A percentile compares a stretch with the other conserved stretches of the same genome.
Evolutionary conservation across 2,329 filamentous ascomycete genomes (phyloP).

Genomic region (Tolypocladium endophyticum): DNA sequence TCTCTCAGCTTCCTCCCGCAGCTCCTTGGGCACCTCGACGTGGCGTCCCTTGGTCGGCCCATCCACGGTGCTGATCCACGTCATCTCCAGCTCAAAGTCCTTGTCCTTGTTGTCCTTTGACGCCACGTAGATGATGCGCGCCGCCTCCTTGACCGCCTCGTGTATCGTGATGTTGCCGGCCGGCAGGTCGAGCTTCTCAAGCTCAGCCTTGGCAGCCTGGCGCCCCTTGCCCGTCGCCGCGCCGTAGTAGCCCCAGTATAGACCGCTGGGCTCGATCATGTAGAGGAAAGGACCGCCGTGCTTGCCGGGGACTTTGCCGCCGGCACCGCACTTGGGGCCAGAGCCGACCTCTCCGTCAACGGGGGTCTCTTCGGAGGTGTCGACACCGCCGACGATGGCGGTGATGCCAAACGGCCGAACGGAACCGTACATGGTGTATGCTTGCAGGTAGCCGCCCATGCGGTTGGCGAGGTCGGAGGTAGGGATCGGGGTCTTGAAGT

Average conservation of each 20-base stretch:
- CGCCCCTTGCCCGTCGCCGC: slow-evolving; percentile 94
- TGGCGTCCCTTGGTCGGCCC: slow-evolving; percentile 90
- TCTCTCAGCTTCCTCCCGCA: slow-evolving; percentile 85
- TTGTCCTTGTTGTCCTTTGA: slow-evolving; percentile 99
- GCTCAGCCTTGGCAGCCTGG: slow-evolving; percentile 93
- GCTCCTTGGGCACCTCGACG: slow-evolving; percentile 82
- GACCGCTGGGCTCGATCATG: slow-evolving; percentile 96
- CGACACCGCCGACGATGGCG: slow-evolving; percentile 86
- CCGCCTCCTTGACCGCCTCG: slow-evolving; percentile 91
- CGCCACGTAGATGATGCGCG: slow-evolving; percentile 91
- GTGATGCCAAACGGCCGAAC: slow-evolving; percentile 96
- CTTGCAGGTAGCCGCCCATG: slow-evolving; percentile 93
- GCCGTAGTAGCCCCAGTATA: slow-evolving; percentile 99
- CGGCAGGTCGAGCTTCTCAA: slow-evolving; percentile 90
- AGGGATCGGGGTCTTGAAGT: slow-evolving; percentile 91
- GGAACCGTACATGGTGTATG: slow-evolving; percentile 93
- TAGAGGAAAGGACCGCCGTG: slow-evolving; percentile 89
- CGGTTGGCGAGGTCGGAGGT: slow-evolving; percentile 79
- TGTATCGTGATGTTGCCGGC: slow-evolving; percentile 66
- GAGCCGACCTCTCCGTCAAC: slow-evolving; percentile 86
- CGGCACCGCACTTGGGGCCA: slow-evolving; percentile 68
- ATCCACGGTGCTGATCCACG: slow-evolving; percentile 79
- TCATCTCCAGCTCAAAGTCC: slow-evolving; percentile 99
- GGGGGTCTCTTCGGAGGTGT: slow-evolving; percentile 72
- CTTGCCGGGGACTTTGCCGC: slow-evolving; percentile 66